phyloP scores from a whole-genome alignment of 1,139 yeast species.

The Protomyces gravidus region DNA sequence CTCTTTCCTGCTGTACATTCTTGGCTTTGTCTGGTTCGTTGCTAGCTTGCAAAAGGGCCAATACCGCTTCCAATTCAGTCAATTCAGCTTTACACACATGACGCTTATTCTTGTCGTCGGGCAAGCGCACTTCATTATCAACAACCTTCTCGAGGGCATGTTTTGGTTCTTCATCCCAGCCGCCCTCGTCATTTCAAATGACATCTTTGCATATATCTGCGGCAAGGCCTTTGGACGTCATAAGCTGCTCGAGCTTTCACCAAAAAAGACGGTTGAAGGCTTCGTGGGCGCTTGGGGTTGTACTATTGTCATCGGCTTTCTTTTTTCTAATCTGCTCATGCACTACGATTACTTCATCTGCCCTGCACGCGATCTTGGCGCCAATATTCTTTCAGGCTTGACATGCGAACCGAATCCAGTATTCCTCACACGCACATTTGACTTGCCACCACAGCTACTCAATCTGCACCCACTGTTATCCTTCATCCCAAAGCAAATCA shows the following conservation, averaged over 20 bases:
- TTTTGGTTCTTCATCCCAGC: slow-evolving; percentile 90
- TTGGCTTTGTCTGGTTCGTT: slow-evolving; percentile 81
- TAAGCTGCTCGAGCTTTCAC: slow-evolving; percentile 86
- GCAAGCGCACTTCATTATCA: slow-evolving; percentile 90
- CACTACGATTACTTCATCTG: slow-evolving; percentile 76
- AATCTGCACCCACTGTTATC: slow-evolving; percentile 49
- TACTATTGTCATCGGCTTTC: slow-evolving; percentile 69
- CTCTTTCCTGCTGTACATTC: slow-evolving; percentile 74
- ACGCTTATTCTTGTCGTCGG: slow-evolving; percentile 81
- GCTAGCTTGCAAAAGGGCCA: slow-evolving; percentile 83
- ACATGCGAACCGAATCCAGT: slow-evolving; percentile 83
- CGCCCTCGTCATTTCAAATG: slow-evolving; percentile 86
- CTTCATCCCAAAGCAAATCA: slow-evolving; percentile 47
- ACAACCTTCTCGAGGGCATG: slow-evolving; percentile 81
- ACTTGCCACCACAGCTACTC: slow-evolving; percentile 50
- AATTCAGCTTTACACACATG: slow-evolving; percentile 91
- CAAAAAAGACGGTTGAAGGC: slow-evolving; percentile 96
- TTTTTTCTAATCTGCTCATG: slow-evolving; percentile 61
- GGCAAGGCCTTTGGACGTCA: slow-evolving; percentile 96
- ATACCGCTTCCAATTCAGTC: slow-evolving; percentile 88
- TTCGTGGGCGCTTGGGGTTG: slow-evolving; percentile 97
- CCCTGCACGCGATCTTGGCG: slow-evolving; percentile 64
- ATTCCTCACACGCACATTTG: slow-evolving; percentile 71
- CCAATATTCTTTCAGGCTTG: slow-evolving; percentile 57
- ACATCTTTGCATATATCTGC: slow-evolving; percentile 91